Evolutionary conservation across 495 filamentous ascomycete species (phyloP).

Genomic region (Xylaria sp.): DNA sequence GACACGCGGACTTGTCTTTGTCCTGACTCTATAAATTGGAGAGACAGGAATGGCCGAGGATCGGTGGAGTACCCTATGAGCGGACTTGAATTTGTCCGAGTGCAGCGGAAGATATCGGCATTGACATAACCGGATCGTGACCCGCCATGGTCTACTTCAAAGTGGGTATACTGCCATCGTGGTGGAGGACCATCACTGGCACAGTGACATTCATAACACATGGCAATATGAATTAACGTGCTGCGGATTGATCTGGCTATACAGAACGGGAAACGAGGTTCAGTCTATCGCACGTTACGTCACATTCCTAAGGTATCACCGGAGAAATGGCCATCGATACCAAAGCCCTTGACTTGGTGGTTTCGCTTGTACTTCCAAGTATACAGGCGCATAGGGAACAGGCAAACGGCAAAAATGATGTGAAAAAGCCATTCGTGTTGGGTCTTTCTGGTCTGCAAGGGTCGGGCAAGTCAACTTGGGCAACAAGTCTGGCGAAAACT

Average conservation of each 20-base stretch:
- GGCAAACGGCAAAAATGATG: neutral
- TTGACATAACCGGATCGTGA: neutral
- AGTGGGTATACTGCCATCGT: neutral
- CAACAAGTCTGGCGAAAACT: too few species aligned
- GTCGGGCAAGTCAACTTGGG: too few species aligned
- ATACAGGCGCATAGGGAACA: neutral
- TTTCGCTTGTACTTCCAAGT: neutral
- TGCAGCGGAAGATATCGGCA: conserved; percentile 1
- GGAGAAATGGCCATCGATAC: neutral
- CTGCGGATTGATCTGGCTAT: neutral
- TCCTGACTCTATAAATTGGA: neutral
- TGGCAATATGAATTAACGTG: neutral
- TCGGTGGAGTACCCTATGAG: conserved; percentile 4
- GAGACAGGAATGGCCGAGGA: neutral
- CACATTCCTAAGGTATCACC: neutral
- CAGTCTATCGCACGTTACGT: neutral
- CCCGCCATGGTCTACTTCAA: neutral
- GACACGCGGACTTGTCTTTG: conserved; percentile 10
- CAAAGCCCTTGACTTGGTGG: neutral
- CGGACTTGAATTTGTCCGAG: conserved; percentile 21
- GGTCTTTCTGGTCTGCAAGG: too few species aligned
- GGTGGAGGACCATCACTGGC: neutral
- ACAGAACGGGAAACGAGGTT: neutral
- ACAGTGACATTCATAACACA: neutral
- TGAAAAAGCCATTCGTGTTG: too few species aligned